A percentile compares a stretch with the other conserved stretches of the same genome.
Conservation (phyloP, 805 yeast species). For the Monosporozyma siamensis region DNA sequence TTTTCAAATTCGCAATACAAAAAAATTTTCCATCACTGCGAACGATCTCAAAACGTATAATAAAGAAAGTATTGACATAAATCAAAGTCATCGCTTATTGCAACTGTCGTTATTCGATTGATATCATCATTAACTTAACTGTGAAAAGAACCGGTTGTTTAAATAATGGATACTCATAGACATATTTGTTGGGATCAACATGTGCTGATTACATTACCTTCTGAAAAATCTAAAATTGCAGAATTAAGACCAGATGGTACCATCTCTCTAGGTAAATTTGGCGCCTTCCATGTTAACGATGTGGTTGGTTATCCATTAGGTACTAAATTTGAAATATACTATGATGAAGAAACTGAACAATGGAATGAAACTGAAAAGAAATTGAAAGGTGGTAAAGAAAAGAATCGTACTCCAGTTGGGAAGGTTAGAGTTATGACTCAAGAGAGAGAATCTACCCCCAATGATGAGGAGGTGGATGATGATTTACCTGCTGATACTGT, state of each 20-base stretch:
- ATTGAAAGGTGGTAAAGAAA: conserved; percentile 10
- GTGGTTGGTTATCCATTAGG: conserved; percentile 80
- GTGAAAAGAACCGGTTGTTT: background rate
- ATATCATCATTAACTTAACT: background rate
- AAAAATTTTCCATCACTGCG: conserved; percentile 8
- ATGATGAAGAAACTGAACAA: conserved; percentile 17
- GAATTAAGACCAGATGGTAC: conserved; percentile 50
- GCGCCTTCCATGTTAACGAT: conserved; percentile 65
- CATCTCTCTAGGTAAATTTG: conserved; percentile 83
- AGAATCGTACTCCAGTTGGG: conserved; percentile 21
- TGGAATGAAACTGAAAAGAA: conserved; percentile 5
- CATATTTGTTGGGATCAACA: conserved; percentile 24
- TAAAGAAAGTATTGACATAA: background rate
- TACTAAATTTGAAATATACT: conserved; percentile 76
- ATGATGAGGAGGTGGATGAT: conserved; percentile 15
- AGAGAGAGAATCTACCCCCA: conserved; percentile 5
- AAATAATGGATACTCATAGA: conserved; percentile 19
- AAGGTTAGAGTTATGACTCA: conserved; percentile 14
- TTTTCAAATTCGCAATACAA: background rate
- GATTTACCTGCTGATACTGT: conserved; percentile 15
- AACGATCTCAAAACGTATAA: conserved; percentile 1
- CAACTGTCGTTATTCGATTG: too few species aligned
- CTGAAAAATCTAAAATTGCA: conserved; percentile 68
- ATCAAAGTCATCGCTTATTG: background rate
- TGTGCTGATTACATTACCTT: conserved; percentile 69